A percentile compares a stretch with the other conserved stretches of the same genome.
Conservation (phyloP, 257 asterid genomes). For the Scutellaria minor region DNA sequence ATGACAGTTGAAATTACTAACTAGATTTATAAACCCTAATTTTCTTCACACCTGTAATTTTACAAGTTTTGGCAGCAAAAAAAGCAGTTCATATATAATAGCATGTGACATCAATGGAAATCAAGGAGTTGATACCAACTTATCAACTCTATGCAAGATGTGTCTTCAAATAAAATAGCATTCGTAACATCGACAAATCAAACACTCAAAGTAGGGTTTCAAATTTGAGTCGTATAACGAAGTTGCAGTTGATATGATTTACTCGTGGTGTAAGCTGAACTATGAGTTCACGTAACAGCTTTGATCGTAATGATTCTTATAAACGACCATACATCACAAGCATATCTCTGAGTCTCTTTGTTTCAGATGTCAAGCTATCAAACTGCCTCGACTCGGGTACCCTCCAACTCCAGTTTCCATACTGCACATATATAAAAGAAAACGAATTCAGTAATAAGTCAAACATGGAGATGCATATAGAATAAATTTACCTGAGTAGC, state of each 20-base stretch:
- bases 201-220: no score
- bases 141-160: background rate
- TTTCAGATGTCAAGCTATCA: constrained; percentile 69
- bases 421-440: constrained; percentile 48
- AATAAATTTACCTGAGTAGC: constrained; percentile 76
- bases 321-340: constrained; percentile 71
- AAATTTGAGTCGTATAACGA: no score
- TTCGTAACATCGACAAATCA: no score
- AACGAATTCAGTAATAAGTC: constrained; percentile 1
- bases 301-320: constrained; percentile 25
- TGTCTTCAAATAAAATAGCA: no score
- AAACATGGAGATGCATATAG: background rate
- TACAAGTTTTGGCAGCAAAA: background rate
- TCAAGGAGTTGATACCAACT: background rate
- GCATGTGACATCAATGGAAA: background rate
- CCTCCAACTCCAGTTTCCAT: constrained; percentile 99
- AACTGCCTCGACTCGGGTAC: constrained; percentile 70
- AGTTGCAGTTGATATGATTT: background rate
- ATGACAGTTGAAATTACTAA: background rate
- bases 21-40: background rate
- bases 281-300: constrained; percentile 33
- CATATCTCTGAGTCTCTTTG: constrained; percentile 67
- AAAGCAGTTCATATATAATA: background rate
- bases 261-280: background rate
- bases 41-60: background rate